Conservation (phyloP, 768 basidiomycete species). For the Lentinula boryana region DNA sequence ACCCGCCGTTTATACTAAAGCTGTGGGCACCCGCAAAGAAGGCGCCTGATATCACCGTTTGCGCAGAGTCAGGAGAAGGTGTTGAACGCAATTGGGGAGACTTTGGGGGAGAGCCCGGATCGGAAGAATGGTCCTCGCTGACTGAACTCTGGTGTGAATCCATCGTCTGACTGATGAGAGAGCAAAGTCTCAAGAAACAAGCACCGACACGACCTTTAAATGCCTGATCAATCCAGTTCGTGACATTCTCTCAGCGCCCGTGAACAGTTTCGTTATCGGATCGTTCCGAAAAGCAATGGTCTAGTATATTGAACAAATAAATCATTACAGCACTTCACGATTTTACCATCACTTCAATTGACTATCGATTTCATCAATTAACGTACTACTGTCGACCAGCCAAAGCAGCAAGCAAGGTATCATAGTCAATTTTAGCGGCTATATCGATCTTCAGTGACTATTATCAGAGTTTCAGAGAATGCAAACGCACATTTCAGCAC, state of each 20-base stretch:
- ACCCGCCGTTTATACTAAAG: not conserved
- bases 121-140: not conserved
- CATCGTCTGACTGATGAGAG: not conserved
- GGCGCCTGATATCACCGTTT: not conserved
- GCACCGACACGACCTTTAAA: not conserved
- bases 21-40: not conserved
- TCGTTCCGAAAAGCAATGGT: too few relatives aligned
- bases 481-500: constrained; percentile 63
- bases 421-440: constrained; percentile 63
- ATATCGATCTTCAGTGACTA: not conserved
- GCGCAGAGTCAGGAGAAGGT: not conserved
- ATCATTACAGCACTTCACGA: too few relatives aligned
- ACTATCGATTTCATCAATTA: not conserved
- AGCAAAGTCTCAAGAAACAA: not conserved
- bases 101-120: not conserved
- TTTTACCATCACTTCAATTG: too few relatives aligned
- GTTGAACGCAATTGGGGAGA: not conserved
- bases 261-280: too few relatives aligned
- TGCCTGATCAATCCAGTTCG: not conserved
- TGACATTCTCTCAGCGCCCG: too few relatives aligned
- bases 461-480: not conserved
- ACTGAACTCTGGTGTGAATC: not conserved
- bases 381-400: constrained; percentile 27
- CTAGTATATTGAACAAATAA: too few relatives aligned
- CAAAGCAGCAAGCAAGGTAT: constrained; percentile 51